Evolutionary conservation across 345 rosid genomes (phyloP), one percentile per base, ranked within the genome.

Genomic region (Eucalyptus curtisii): DNA sequence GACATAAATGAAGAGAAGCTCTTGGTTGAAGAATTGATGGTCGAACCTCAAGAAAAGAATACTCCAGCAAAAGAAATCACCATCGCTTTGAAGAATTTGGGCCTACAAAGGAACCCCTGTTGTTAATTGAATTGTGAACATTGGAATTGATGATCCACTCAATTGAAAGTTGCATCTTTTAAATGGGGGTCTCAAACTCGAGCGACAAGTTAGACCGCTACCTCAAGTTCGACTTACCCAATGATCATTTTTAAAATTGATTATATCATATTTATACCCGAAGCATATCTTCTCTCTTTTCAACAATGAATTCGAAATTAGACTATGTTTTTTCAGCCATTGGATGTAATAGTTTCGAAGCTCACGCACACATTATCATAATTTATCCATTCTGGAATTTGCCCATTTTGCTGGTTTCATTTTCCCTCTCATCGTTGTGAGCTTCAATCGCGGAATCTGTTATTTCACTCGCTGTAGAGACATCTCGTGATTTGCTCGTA

Each of bases 61-160:
- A 89, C 68, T 30, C 57, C 90, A 7, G 88, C 85, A 7, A 33
- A 22, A 20, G 40, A 53, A 37, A 87, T 86, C 27, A 88, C 40
- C 57, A 33, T 19, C 9, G 89, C 88, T 53, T 76, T 88, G 91
- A 89, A 91, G 49, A 88, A 88, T 27, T 27, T 89, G 86, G 92
- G 89, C 49, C n/a, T 61, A 12, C 25, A 66, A 79, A 88, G 92
- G 92, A 66, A 20, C 15, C n/a, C 64, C 3, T 24, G 14, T 57
- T 57, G 12, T 57, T 24, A 25, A 11, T 57, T 5, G 64, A 25
- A 24, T 24, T 24, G 64, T 57, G 6, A 10, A 10, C n/a, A 1
- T 25, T 57, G n/a, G n/a, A 57, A 25, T 57, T 57, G 64, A 57
- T 57, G n/a, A 57, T 57, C 14, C 12, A 57, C 64, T 57, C 7